phyloP scores from a whole-genome alignment of 2,329 filamentous ascomycete species.

The Talaromyces islandicus region DNA sequence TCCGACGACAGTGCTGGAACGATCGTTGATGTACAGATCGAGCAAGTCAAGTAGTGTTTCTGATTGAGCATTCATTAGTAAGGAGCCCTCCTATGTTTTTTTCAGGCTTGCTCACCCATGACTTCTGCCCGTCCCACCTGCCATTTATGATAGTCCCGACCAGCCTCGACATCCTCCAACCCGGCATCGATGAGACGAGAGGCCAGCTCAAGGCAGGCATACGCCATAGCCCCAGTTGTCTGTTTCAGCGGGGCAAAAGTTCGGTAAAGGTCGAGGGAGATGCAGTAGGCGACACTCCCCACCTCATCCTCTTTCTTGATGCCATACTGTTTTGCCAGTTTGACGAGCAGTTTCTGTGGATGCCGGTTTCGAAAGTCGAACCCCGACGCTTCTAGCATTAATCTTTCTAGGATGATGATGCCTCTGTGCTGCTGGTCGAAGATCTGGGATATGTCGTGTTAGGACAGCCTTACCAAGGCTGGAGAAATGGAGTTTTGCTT shows the following conservation, averaged over 20 bases:
- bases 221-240: conserved; percentile 74
- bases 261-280: conserved; percentile 84
- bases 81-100: no score
- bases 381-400: conserved; percentile 85
- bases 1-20: conserved; percentile 67
- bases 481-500: conserved; percentile 20
- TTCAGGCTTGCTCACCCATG: conserved; percentile 33
- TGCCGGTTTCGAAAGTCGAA: conserved; percentile 92
- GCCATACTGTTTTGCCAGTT: conserved; percentile 61
- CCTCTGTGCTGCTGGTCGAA: conserved; percentile 75
- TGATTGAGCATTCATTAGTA: conserved; percentile 9
- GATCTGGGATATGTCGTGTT: conserved; percentile 44
- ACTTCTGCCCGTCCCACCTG: conserved; percentile 42
- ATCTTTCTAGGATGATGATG: conserved; percentile 82
- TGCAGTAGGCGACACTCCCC: conserved; percentile 66
- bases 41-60: conserved; percentile 88
- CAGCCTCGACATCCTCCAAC: conserved; percentile 44
- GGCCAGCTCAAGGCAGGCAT: conserved; percentile 76
- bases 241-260: conserved; percentile 92
- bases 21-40: conserved; percentile 86
- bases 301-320: conserved; percentile 50
- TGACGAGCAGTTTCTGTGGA: conserved; percentile 77
- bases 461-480: background rate
- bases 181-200: conserved; percentile 59
- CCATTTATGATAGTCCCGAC: conserved; percentile 45